Conservation (phyloP, 148 eudicot genomes). For the Drosera capensis region DNA sequence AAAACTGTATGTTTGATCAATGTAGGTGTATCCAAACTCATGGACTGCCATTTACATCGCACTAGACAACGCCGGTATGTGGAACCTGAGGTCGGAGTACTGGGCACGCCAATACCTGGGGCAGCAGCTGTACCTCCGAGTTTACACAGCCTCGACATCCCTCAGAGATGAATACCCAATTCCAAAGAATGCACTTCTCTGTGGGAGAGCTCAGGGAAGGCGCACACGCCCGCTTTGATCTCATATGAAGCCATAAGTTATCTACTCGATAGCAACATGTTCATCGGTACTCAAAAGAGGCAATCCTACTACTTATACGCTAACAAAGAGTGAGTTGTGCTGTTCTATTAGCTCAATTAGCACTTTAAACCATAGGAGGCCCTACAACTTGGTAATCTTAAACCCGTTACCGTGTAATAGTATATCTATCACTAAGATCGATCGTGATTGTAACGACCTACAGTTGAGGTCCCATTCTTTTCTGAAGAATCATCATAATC, state of each 20-base stretch:
- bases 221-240: conserved; percentile 52
- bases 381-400: too few species aligned
- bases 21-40: conserved; percentile 81
- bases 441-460: too few species aligned
- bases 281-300: not conserved
- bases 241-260: conserved; percentile 16
- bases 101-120: conserved; percentile 96
- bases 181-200: conserved; percentile 77
- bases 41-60: conserved; percentile 80
- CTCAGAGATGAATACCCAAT: conserved; percentile 78
- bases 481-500: too few species aligned
- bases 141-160: conserved; percentile 64
- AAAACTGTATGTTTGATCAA: not conserved
- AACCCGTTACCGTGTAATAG: too few species aligned
- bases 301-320: too few species aligned
- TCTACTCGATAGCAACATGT: conserved; percentile 6
- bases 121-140: conserved; percentile 71
- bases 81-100: conserved; percentile 82
- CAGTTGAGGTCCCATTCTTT: too few species aligned
- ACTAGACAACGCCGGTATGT: conserved; percentile 93
- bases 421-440: too few species aligned
- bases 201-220: conserved; percentile 74
- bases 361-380: too few species aligned
- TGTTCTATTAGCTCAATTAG: too few species aligned
- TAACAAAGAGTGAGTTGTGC: too few species aligned